Evolutionary conservation across 208 protist species (phyloP).

Genomic region (Strigomonas culicis): DNA sequence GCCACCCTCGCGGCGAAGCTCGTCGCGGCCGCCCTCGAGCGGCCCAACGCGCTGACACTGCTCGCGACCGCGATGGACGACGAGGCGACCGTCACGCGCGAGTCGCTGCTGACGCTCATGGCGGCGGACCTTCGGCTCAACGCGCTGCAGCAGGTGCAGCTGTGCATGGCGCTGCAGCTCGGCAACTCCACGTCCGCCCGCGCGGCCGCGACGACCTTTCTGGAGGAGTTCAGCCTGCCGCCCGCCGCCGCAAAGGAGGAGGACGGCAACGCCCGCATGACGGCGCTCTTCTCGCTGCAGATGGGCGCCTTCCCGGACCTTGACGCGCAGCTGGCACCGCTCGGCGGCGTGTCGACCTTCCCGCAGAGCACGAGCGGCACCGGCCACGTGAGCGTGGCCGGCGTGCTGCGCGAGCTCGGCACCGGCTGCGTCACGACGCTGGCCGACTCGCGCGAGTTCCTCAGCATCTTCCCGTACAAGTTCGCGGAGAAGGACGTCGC

Average conservation of each 20-base stretch:
- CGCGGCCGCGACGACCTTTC: conserved; percentile 50
- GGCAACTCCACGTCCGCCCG: conserved; percentile 43
- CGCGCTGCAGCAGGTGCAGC: conserved; percentile 64
- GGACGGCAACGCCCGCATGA: conserved; percentile 38
- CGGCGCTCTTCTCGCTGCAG: conserved; percentile 64
- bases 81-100: conserved; percentile 32
- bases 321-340: conserved; percentile 42
- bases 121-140: conserved; percentile 57
- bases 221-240: conserved; percentile 53
- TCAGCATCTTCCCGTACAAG: conserved; percentile 68
- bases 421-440: conserved; percentile 80
- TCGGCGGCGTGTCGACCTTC: neutral
- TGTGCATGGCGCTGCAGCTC: conserved; percentile 63
- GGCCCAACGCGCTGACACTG: conserved; percentile 63
- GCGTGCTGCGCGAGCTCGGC: conserved; percentile 78
- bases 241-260: conserved; percentile 51
- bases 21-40: conserved; percentile 53
- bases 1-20: conserved; percentile 45
- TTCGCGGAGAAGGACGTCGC: conserved; percentile 82
- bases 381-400: conserved; percentile 65
- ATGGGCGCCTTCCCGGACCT: conserved; percentile 33
- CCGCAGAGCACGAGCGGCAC: conserved; percentile 19
- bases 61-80: conserved; percentile 45
- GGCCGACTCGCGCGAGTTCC: conserved; percentile 72
- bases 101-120: conserved; percentile 54